These are phyloP conservation scores for Penicillium cosmopolitanum DNA, from an alignment of 495 filamentous ascomycete genomes.

Conservation along the genomic window DNA sequence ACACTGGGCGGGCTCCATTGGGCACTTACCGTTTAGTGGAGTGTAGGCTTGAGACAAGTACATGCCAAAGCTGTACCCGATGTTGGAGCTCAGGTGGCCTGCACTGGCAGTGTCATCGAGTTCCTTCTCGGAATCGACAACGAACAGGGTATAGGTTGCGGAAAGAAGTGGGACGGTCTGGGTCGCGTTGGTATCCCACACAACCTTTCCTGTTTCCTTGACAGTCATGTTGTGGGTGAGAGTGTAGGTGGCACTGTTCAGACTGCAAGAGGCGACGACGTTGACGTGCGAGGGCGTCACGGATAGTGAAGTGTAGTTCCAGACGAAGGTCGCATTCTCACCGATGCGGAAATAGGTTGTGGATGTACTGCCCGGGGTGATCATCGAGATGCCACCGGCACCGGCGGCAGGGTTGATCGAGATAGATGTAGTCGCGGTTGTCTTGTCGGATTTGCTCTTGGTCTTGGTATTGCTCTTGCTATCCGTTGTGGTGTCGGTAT, in stretches of 20 bases:
- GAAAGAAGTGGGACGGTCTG: slow-evolving; percentile 65
- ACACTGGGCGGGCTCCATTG: no score
- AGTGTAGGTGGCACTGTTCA: slow-evolving; percentile 67
- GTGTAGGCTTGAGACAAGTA: slow-evolving; percentile 72
- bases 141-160: slow-evolving; percentile 80
- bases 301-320: slow-evolving; percentile 92
- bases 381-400: slow-evolving; percentile 79
- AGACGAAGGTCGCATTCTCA: slow-evolving; percentile 80
- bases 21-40: slow-evolving; percentile 59
- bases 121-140: slow-evolving; percentile 72
- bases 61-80: slow-evolving; percentile 76
- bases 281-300: slow-evolving; percentile 79
- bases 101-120: slow-evolving; percentile 65
- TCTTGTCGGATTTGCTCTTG: slow-evolving; percentile 16
- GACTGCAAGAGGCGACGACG: slow-evolving; percentile 76
- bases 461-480: slow-evolving; percentile 12
- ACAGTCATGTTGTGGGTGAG: slow-evolving; percentile 66
- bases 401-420: slow-evolving; percentile 62
- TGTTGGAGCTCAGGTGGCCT: slow-evolving; percentile 71
- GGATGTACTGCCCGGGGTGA: slow-evolving; percentile 67
- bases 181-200: slow-evolving; percentile 81
- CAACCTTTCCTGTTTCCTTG: slow-evolving; percentile 56
- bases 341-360: slow-evolving; percentile 87
- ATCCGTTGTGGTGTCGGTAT: slow-evolving; percentile 24
- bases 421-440: slow-evolving; percentile 41